These are phyloP conservation scores for Dimargaris cristalligena DNA, from an alignment of 192 early-diverging fungal genomes.

Conservation along the genomic window DNA sequence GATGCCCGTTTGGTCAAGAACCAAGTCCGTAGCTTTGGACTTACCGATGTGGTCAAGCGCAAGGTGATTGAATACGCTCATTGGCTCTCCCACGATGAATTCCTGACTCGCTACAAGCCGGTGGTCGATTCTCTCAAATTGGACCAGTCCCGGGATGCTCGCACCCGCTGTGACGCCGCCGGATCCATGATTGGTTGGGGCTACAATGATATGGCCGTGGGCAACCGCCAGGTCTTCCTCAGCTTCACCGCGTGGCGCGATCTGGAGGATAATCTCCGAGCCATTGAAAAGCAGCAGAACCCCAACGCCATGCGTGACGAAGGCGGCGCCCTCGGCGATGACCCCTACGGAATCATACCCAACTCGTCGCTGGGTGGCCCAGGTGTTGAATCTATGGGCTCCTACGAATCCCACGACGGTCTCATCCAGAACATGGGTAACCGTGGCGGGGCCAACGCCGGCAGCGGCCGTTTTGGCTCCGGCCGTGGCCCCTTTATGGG, in stretches of 20 bases:
- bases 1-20: conserved; percentile 48
- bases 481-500: conserved; percentile 26
- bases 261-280: conserved; percentile 67
- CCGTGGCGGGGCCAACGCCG: conserved; percentile 12
- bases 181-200: conserved; percentile 42
- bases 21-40: conserved; percentile 53
- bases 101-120: conserved; percentile 51
- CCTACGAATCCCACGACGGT: conserved; percentile 20
- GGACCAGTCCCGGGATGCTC: conserved; percentile 16
- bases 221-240: conserved; percentile 48
- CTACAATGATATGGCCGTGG: conserved; percentile 36
- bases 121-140: conserved; percentile 26
- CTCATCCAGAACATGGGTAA: conserved; percentile 6
- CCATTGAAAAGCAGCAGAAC: conserved; percentile 32
- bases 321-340: conserved; percentile 17
- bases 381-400: conserved; percentile 13
- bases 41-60: conserved; percentile 46
- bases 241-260: conserved; percentile 63
- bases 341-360: conserved; percentile 18
- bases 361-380: conserved; percentile 19
- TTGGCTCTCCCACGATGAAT: conserved; percentile 56
- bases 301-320: conserved; percentile 19
- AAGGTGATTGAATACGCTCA: conserved; percentile 57
- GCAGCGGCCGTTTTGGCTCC: conserved; percentile 13
- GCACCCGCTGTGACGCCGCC: conserved; percentile 25